These are phyloP conservation scores for Mallotus repandus DNA, from an alignment of 441 rosid genomes.

Conservation along the genomic window DNA sequence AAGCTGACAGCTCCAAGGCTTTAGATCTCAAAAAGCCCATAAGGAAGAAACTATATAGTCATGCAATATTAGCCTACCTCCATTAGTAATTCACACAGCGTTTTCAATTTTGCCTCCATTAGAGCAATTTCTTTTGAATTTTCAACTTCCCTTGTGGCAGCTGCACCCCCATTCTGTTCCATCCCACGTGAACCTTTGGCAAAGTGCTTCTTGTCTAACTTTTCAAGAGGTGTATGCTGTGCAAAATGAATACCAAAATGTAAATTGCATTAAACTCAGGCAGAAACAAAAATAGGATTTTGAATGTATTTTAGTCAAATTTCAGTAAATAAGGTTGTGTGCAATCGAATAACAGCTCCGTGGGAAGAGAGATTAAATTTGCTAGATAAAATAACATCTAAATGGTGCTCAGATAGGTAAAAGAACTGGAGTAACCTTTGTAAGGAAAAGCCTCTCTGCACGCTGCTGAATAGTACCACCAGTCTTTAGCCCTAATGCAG, in stretches of 20 bases:
- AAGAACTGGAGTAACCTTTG: conserved; percentile 53
- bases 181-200: conserved; percentile 54
- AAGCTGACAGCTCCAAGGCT: background rate
- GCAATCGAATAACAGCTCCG: background rate
- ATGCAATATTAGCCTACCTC: conserved; percentile 54
- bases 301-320: conserved; percentile 2
- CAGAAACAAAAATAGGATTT: background rate
- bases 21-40: background rate
- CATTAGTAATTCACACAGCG: conserved; percentile 64
- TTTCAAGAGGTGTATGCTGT: conserved; percentile 79
- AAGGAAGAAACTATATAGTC: conserved; percentile 6
- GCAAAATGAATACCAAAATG: conserved; percentile 17
- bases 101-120: conserved; percentile 71
- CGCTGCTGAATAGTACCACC: conserved; percentile 96
- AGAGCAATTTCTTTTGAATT: conserved; percentile 66
- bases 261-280: background rate
- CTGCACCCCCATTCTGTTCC: conserved; percentile 53
- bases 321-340: conserved; percentile 9
- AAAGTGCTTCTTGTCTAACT: conserved; percentile 90
- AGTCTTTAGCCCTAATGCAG: conserved; percentile 85
- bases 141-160: conserved; percentile 41
- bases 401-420: background rate
- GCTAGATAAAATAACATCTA: too few species aligned
- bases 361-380: background rate
- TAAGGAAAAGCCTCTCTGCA: conserved; percentile 93